Percentiles rank a stretch among this genome's conserved stretches.
Evolutionary conservation across 306 rosid genomes (phyloP).

Genomic region (Malus sylvestris): DNA sequence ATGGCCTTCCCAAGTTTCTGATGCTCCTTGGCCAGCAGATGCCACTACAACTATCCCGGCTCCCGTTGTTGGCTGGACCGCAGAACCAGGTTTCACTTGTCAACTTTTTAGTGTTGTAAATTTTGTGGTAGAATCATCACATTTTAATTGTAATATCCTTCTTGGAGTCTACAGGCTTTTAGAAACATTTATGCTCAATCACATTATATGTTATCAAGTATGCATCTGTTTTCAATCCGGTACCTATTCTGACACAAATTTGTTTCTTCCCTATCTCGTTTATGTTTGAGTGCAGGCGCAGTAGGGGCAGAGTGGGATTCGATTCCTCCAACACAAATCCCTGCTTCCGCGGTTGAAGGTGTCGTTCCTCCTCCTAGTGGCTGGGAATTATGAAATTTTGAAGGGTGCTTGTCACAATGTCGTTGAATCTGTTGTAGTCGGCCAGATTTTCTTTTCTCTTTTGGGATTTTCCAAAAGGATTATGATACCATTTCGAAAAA

Average conservation of each 20-base stretch:
- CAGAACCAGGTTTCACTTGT: slow-evolving; percentile 15
- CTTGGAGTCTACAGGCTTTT: neutral
- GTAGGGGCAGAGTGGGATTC: slow-evolving; percentile 33
- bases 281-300: neutral
- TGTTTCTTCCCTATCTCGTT: neutral
- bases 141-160: neutral
- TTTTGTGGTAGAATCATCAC: neutral
- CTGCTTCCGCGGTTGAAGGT: slow-evolving; percentile 5
- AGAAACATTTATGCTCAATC: neutral
- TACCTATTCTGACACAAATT: neutral
- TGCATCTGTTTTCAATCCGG: neutral
- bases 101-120: neutral
- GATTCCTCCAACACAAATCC: slow-evolving; percentile 9
- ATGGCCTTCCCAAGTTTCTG: slow-evolving; percentile 33
- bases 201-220: neutral
- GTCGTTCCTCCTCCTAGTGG: slow-evolving; percentile 2
- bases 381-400: slow-evolving; percentile 16
- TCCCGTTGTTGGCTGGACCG: slow-evolving; percentile 23
- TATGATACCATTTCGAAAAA: neutral
- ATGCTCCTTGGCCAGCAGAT: slow-evolving; percentile 32
- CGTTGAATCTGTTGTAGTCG: neutral
- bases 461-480: neutral
- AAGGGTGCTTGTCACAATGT: neutral
- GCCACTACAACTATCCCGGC: slow-evolving; percentile 1
- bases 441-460: neutral